Conservation (phyloP, 306 rosid species). For the Heteromeles arbutifolia region DNA sequence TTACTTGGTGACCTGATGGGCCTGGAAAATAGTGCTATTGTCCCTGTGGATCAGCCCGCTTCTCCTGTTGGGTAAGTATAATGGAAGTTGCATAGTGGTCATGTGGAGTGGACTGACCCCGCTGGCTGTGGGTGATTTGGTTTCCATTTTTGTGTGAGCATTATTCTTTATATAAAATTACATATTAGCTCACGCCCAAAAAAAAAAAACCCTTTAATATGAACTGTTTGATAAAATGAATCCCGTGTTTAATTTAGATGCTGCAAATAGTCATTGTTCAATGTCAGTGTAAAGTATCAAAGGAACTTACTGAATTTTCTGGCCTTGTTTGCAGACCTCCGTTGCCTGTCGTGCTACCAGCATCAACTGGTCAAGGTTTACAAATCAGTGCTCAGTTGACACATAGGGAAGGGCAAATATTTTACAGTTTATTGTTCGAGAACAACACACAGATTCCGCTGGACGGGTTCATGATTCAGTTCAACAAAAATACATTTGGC, state of each 20-base stretch:
- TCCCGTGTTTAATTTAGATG: no score
- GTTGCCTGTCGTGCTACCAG: slow-evolving; percentile 68
- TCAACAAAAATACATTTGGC: slow-evolving; percentile 94
- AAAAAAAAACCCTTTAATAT: no score
- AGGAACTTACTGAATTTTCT: slow-evolving; percentile 20
- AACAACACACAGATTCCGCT: slow-evolving; percentile 74
- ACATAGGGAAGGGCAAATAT: slow-evolving; percentile 70
- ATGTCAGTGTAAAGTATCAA: neutral
- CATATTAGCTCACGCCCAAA: neutral
- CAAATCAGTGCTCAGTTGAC: slow-evolving; percentile 94
- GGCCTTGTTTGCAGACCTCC: slow-evolving; percentile 60
- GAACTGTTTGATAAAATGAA: neutral
- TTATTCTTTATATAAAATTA: neutral
- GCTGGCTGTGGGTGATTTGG: neutral
- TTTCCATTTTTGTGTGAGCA: neutral
- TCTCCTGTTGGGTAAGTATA: slow-evolving; percentile 70
- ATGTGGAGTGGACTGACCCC: slow-evolving; percentile 1
- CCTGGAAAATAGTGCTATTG: slow-evolving; percentile 69
- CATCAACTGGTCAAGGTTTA: slow-evolving; percentile 85
- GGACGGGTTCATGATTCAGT: slow-evolving; percentile 97
- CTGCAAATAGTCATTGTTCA: neutral
- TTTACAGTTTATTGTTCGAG: slow-evolving; percentile 75
- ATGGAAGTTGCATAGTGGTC: neutral
- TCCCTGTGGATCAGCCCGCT: slow-evolving; percentile 69
- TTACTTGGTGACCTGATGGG: slow-evolving; percentile 94